Evolutionary conservation across 169 alveolate genomes (phyloP), one percentile per base, ranked within the genome.

Genomic region (Eimeria maxima): DNA sequence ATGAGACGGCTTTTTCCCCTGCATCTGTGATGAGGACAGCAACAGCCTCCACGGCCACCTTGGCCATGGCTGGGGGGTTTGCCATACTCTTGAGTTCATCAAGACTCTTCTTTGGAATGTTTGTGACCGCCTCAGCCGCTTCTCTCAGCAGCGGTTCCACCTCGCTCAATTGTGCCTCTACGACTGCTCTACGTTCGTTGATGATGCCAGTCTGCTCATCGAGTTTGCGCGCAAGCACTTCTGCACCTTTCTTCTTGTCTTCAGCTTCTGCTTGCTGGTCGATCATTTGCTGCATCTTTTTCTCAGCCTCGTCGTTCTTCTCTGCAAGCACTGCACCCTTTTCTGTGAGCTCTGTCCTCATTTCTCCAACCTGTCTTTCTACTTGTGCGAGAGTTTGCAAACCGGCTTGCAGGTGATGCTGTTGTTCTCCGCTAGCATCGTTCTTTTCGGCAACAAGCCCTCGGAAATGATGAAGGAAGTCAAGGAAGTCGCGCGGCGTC

Each of bases 401-500:
- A 93, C 99, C 99, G 47, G 98, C 98, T 90, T 98, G 98, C 57
- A 99, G 97, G 95, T 99, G 96, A 22, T 97, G 97, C 96, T 99
- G 98, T 95, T 99, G 99, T 96, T 98, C 99, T 89, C 98, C 97
- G 55, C 99, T 97, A 88, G 98, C 99, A 33, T 98, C 99, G 90
- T 97, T 98, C 97, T 99, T 99, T 93, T 98, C 99, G 16, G 96
- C 97, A 80, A 98, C 97, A 94, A 99, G 97, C 22, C 83, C 98
- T 47, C 98, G 98, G 96, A 99, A 99, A 96, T 99, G 99, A 96
- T 98, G 99, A 83, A 99, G 98, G 97, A 99, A 99, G 95, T 99
- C 99, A 80, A 99, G 97, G 97, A 98, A 99, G 93, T 99, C 99
- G 95, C 99, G 98, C 11, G 99, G 99, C 1, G 99, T 99, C 86